Evolutionary conservation across 2,329 filamentous ascomycete genomes (phyloP).

Genomic region (Mollisiaceae sp.): DNA sequence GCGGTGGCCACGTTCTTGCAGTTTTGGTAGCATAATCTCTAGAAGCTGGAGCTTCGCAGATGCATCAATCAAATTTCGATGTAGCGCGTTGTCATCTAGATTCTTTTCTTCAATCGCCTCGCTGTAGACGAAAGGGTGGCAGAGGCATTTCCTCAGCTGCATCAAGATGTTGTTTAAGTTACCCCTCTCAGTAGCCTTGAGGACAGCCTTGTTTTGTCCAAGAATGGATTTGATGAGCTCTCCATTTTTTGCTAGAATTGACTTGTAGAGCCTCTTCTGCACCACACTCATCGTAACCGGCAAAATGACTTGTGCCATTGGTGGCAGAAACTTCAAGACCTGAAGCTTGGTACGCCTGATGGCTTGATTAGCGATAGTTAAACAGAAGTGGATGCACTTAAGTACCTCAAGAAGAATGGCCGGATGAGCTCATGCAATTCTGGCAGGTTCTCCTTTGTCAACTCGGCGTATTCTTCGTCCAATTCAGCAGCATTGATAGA

Average conservation of each 20-base stretch:
- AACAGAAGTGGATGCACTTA: background rate
- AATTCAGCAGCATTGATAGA: slow-evolving; percentile 71
- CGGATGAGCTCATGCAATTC: slow-evolving; percentile 84
- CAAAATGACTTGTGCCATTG: slow-evolving; percentile 93
- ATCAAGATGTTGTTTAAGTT: slow-evolving; percentile 93
- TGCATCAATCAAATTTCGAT: slow-evolving; percentile 87
- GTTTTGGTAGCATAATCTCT: slow-evolving; percentile 83
- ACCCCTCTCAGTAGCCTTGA: slow-evolving; percentile 74
- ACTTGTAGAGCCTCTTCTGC: slow-evolving; percentile 93
- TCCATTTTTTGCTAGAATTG: slow-evolving; percentile 88
- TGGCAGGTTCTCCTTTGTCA: slow-evolving; percentile 82
- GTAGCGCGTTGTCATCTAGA: slow-evolving; percentile 63
- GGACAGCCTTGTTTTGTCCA: slow-evolving; percentile 59
- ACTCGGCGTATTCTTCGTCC: slow-evolving; percentile 75
- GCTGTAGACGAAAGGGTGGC: slow-evolving; percentile 96
- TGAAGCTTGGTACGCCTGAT: slow-evolving; percentile 81
- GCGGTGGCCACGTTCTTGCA: slow-evolving; percentile 83
- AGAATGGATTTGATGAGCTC: slow-evolving; percentile 89
- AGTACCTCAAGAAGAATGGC: slow-evolving; percentile 63
- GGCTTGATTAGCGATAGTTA: slow-evolving; percentile 15
- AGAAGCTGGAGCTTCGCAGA: slow-evolving; percentile 87
- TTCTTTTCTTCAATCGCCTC: slow-evolving; percentile 84
- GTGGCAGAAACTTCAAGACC: slow-evolving; percentile 88
- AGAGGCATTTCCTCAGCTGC: slow-evolving; percentile 92
- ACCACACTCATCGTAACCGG: slow-evolving; percentile 94